These are phyloP conservation scores for Tetradesmus lagerheimii DNA, from an alignment of 139 green algal genomes.

Conservation along the genomic window DNA sequence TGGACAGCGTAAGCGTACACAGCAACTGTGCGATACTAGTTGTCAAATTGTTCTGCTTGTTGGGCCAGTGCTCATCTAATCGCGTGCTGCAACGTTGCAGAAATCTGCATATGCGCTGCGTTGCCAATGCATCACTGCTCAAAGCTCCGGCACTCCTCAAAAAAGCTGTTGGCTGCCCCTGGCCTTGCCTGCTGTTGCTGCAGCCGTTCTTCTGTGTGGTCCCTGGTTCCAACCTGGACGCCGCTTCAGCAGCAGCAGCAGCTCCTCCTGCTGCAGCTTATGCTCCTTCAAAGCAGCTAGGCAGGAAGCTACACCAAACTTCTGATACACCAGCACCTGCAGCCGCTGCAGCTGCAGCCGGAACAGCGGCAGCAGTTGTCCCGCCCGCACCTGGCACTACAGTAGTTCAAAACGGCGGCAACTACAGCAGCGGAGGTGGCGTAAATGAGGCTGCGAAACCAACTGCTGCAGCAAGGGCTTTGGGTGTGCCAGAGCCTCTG, in stretches of 20 bases:
- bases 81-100: no score
- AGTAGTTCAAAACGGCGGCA: background rate
- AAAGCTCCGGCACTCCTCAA: no score
- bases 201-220: constrained; percentile 61
- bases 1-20: no score
- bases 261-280: background rate
- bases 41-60: no score
- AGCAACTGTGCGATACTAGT: no score
- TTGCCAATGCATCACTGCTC: no score
- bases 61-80: no score
- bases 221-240: background rate
- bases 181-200: background rate
- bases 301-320: background rate
- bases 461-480: background rate
- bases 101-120: no score
- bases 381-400: background rate
- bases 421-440: no score
- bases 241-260: background rate
- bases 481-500: background rate
- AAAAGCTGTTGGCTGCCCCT: no score
- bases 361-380: background rate
- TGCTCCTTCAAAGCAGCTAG: background rate
- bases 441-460: background rate
- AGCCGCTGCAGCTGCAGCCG: background rate
- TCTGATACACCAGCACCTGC: no score